Evolutionary conservation across 192 early-diverging fungal species (phyloP), one percentile per base, ranked within the genome.

Genomic region (Allomyces javanicus): DNA sequence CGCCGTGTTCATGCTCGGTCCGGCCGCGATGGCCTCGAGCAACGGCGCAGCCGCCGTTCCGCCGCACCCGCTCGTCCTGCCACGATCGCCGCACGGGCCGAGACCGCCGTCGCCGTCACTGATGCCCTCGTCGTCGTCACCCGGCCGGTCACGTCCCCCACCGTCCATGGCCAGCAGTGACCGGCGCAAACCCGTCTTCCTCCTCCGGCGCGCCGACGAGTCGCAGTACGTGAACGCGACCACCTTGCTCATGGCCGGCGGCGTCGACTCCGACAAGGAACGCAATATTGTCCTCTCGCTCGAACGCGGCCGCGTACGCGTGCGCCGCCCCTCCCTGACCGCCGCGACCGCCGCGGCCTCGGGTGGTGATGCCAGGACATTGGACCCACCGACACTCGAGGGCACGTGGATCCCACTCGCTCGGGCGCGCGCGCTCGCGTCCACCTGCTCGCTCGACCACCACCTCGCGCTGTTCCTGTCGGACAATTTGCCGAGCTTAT

Each of bases 331-430:
- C 3, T 40, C 33, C 33, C 33, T 40, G 33, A 40, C 33, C 2
- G 33, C 33, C 0, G 33, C 33, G 4, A 40, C 33, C 33, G 33
- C 33, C 33, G 33, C 33, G 33, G 33, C 4, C 33, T 40, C 33
- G 7, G 33, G 33, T 7, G 33, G 33, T 40, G 33, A 40, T 9
- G 33, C 33, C 3, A 40, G 33, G 33, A 9, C 33, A 40, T 9
- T 40, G 33, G 33, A 55, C 77, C 81, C 24, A 85, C 83, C 27
- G 76, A 79, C 33, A 67, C 75, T 94, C 25, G 85, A 82, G 63
- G 93, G 93, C 26, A 94, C 92, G 7, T 96, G 93, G 93, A 90
- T 96, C 63, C 93, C 93, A 10, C 79, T 96, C 24, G 75, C 79
- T 1, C 83, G 93, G 7, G 93, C 90, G 9, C 82, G 87, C 25